A percentile compares a stretch with the other conserved stretches of the same genome.
Evolutionary conservation across 2,329 filamentous ascomycete species (phyloP).

Genomic region (Shiraia sp.): DNA sequence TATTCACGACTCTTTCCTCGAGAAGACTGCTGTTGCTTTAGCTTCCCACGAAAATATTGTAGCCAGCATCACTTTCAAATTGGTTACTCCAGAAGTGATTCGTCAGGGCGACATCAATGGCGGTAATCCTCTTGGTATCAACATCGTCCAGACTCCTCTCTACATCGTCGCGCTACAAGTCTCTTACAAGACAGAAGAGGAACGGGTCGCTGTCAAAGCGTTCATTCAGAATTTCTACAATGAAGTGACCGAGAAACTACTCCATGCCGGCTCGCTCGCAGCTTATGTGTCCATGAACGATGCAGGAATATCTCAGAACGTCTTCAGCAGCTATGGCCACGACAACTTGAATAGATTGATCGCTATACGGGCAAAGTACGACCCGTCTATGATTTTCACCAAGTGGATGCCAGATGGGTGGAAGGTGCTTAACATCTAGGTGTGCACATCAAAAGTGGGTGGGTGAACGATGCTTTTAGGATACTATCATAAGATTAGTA

Average conservation of each 20-base stretch:
- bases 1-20: constrained; percentile 8
- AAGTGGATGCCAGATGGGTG: constrained; percentile 15
- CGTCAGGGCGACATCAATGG: background rate
- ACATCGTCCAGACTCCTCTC: constrained; percentile 1
- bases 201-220: background rate
- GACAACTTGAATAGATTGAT: constrained; percentile 26
- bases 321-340: constrained; percentile 25
- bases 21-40: background rate
- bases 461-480: too few relatives aligned
- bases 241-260: background rate
- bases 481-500: too few relatives aligned
- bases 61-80: constrained; percentile 5
- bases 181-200: background rate
- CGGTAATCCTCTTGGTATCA: constrained; percentile 10
- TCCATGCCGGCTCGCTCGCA: background rate
- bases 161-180: constrained; percentile 2
- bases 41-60: background rate
- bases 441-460: background rate
- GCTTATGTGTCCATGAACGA: constrained; percentile 15
- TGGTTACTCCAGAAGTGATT: constrained; percentile 8
- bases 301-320: constrained; percentile 19
- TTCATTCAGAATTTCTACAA: background rate
- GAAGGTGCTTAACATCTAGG: constrained; percentile 1
- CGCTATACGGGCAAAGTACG: constrained; percentile 29
- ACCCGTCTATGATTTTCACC: constrained; percentile 28